Evolutionary conservation across 495 filamentous ascomycete genomes (phyloP).

Genomic region (Aspergillus leporis): DNA sequence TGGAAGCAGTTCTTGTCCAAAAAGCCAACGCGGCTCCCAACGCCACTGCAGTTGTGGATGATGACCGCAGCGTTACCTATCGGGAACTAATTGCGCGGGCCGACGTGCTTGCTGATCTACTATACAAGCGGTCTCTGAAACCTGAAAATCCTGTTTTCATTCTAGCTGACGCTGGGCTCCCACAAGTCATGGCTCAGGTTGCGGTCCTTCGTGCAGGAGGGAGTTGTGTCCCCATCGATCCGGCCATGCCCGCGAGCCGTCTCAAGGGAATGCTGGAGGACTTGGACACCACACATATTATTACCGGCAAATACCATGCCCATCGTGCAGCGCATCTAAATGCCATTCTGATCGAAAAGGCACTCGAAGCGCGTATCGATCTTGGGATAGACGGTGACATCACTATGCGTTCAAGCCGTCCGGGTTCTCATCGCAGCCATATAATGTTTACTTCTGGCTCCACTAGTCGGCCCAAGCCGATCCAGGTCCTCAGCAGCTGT

Average conservation of each 20-base stretch:
- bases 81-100: not conserved
- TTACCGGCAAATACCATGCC: not conserved
- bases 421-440: not conserved
- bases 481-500: not conserved
- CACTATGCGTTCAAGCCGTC: not conserved
- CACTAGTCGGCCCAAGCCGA: not conserved
- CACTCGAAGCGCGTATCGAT: not conserved
- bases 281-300: not conserved
- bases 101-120: not conserved
- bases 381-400: not conserved
- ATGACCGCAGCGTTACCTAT: not conserved
- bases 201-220: not conserved
- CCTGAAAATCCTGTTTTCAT: not conserved
- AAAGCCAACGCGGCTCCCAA: not conserved
- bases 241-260: not conserved
- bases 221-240: not conserved
- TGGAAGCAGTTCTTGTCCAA: no score
- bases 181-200: not conserved
- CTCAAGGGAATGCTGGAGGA: not conserved
- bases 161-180: not conserved
- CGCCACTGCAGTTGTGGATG: not conserved
- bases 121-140: not conserved
- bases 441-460: slow-evolving; percentile 3
- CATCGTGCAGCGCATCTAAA: not conserved
- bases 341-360: not conserved